Percentiles rank a stretch among this genome's conserved stretches.
Conservation (phyloP, 495 filamentous ascomycete genomes). For the Cercophora newfieldiana region DNA sequence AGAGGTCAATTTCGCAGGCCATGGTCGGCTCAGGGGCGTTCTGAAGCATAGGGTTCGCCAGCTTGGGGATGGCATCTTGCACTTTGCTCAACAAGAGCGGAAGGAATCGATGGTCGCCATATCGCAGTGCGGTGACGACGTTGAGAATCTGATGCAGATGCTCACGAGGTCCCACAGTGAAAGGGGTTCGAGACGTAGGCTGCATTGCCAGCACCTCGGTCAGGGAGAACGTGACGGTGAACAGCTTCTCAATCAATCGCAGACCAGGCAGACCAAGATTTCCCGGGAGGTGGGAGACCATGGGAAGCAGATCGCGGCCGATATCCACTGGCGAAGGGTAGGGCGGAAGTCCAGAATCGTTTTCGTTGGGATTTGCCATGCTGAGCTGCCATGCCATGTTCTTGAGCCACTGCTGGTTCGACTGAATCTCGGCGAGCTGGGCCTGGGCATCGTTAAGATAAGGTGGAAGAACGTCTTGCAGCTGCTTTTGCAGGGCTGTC, state of each 20-base stretch:
- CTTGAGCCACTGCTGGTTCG: slow-evolving; percentile 82
- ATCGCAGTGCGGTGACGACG: slow-evolving; percentile 67
- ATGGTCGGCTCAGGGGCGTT: slow-evolving; percentile 47
- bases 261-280: slow-evolving; percentile 61
- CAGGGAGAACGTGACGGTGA: slow-evolving; percentile 71
- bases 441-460: slow-evolving; percentile 65
- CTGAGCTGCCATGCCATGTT: slow-evolving; percentile 76
- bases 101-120: slow-evolving; percentile 67
- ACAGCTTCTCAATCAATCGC: slow-evolving; percentile 74
- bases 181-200: slow-evolving; percentile 56
- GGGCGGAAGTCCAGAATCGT: slow-evolving; percentile 61
- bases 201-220: slow-evolving; percentile 72
- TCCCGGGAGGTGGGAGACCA: slow-evolving; percentile 70
- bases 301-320: slow-evolving; percentile 63
- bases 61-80: slow-evolving; percentile 61
- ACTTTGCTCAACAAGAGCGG: slow-evolving; percentile 71
- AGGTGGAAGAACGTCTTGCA: slow-evolving; percentile 61
- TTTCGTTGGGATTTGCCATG: slow-evolving; percentile 42
- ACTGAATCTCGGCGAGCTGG: slow-evolving; percentile 67
- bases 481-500: slow-evolving; percentile 61
- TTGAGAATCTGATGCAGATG: slow-evolving; percentile 69
- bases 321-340: slow-evolving; percentile 72
- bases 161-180: slow-evolving; percentile 67
- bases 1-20: slow-evolving; percentile 52
- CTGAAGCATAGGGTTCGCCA: slow-evolving; percentile 57